Evolutionary conservation across 1,284 basidiomycete species (phyloP), one percentile per base, ranked within the genome.

Genomic region (Ustilago shanxiensis): DNA sequence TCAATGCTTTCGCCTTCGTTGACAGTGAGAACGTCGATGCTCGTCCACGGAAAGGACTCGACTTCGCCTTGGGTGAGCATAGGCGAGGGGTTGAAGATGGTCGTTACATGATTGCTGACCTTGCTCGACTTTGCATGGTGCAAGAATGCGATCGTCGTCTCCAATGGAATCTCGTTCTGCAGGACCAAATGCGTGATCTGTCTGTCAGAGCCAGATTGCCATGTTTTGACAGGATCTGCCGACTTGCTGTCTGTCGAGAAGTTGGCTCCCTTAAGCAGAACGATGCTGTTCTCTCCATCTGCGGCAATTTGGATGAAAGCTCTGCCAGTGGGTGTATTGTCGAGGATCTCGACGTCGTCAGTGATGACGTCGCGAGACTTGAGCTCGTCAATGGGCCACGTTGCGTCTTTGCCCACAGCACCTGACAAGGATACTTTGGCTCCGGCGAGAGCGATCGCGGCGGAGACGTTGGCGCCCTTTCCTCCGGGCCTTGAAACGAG

Each of bases 161-260:
- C 56, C 14, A 89, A 84, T 0, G 89, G 89, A 57, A 90, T 89
- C 81, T 90, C 89, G 78, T 90, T 90, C 69, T 90, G 89, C 1
- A 90, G 81, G n/a, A 89, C 83, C 6, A 90, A 82, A 73, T 89
- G 88, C 18, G 88, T 86, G 16, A 72, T 64, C n/a, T 28, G 44
- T 18, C 68, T 29, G n/a, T 51, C 44, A 41, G 24, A 14, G 24
- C 58, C 47, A n/a, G 39, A 24, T 29, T 47, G 26, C 63, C 55
- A 80, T 3, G 73, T 57, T 16, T 47, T 44, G 10, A 28, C 41
- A n/a, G 80, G 77, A 47, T 80, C 74, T 2, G 62, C 56, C 13
- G 73, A 65, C 31, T 52, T 59, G 26, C 49, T 58, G 24, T 67
- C 63, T 7, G 61, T 70, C 33, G 71, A 63, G 57, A 68, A 83